phyloP scores from a whole-genome alignment of 805 yeast genomes.

The Teunomyces atbi region DNA sequence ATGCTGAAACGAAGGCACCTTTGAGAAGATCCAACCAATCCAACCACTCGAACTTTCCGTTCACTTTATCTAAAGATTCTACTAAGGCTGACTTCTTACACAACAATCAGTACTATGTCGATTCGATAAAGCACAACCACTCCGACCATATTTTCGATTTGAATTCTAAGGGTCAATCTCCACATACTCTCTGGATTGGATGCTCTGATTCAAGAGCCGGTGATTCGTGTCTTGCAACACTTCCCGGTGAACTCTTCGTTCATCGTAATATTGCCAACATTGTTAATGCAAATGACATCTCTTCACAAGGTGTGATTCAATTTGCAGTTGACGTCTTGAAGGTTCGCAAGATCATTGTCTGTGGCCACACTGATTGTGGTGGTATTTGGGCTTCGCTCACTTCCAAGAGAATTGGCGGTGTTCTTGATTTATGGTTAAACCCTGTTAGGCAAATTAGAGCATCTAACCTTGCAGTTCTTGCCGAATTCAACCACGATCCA shows the following conservation, averaged over 20 bases:
- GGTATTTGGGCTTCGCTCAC: conserved; percentile 82
- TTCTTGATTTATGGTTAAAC: conserved; percentile 69
- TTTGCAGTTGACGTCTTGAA: conserved; percentile 83
- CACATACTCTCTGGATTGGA: conserved; percentile 92
- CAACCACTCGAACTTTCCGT: conserved; percentile 34
- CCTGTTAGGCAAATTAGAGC: conserved; percentile 69
- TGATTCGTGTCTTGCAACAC: conserved; percentile 69
- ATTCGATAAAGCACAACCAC: conserved; percentile 46
- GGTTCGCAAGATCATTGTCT: conserved; percentile 76
- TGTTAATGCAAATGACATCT: conserved; percentile 66
- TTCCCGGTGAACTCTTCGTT: conserved; percentile 89
- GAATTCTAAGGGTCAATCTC: conserved; percentile 83
- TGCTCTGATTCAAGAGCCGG: conserved; percentile 91
- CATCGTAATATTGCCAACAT: conserved; percentile 86
- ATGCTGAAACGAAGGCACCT: neutral
- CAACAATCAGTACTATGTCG: conserved; percentile 48
- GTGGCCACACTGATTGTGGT: conserved; percentile 96
- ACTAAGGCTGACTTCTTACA: conserved; percentile 47
- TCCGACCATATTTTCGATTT: conserved; percentile 54
- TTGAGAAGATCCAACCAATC: neutral
- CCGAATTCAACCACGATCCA: conserved; percentile 45
- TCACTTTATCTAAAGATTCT: conserved; percentile 48
- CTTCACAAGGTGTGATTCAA: conserved; percentile 76
- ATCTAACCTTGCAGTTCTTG: conserved; percentile 50
- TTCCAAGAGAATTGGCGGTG: conserved; percentile 61